Percentiles rank a stretch among this genome's conserved stretches.
Evolutionary conservation across 202 grass and related monocot species (phyloP).

Genomic region (Carex arenaria): DNA sequence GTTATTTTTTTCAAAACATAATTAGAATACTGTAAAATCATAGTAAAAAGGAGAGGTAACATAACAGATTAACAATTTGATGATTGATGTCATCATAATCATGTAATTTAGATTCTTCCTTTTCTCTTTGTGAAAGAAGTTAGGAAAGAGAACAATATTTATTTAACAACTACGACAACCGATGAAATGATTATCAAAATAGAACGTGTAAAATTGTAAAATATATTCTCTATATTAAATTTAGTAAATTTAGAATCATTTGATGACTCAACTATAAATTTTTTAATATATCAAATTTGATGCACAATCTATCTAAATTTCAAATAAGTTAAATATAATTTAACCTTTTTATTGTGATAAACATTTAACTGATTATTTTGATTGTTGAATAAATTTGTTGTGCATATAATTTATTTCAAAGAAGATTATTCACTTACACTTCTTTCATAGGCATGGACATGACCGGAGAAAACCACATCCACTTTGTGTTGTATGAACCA

Average conservation of each 20-base stretch:
- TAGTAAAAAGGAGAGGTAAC: not conserved
- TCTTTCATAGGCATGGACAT: constrained; percentile 51
- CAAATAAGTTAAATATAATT: not conserved
- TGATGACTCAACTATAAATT: not conserved
- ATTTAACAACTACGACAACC: not conserved
- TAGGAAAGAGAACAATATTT: not conserved
- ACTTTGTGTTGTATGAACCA: constrained; percentile 43
- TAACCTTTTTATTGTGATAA: not conserved
- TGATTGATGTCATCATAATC: not conserved
- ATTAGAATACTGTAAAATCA: not conserved
- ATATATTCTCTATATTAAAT: not conserved
- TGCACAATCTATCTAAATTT: not conserved
- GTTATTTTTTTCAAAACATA: not conserved
- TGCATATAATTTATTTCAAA: not conserved
- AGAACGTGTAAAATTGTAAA: not conserved
- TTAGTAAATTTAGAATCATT: not conserved
- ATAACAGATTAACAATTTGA: not conserved
- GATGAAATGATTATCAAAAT: not conserved
- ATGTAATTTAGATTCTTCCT: not conserved
- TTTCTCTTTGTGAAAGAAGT: not conserved
- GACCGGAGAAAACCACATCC: constrained; percentile 48
- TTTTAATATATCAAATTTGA: not conserved
- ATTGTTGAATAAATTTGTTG: not conserved
- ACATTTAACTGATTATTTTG: not conserved
- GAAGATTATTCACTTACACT: not conserved